A percentile compares a stretch with the other conserved stretches of the same genome.
Evolutionary conservation across 2,329 filamentous ascomycete species (phyloP).

Genomic region (Neonectria punicea): DNA sequence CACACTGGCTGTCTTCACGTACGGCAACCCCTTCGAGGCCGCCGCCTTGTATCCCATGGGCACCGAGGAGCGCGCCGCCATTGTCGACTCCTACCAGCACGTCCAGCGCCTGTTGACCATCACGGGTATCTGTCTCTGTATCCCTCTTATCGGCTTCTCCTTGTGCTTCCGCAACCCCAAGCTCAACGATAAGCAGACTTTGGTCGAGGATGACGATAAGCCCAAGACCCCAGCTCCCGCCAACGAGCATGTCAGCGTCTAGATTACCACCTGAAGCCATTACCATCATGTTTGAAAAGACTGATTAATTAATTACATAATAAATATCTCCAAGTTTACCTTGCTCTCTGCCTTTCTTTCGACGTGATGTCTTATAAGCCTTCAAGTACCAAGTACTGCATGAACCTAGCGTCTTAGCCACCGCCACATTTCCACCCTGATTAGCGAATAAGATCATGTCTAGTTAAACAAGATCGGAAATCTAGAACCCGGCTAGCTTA

Average conservation of each 20-base stretch:
- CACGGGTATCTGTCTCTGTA: slow-evolving; percentile 59
- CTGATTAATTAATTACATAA: slow-evolving; percentile 1
- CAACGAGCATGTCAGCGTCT: slow-evolving; percentile 6
- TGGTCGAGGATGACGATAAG: slow-evolving; percentile 48
- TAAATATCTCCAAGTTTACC: neutral
- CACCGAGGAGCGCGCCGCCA: slow-evolving; percentile 54
- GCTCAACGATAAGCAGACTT: slow-evolving; percentile 57
- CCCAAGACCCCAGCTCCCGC: neutral
- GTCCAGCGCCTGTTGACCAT: slow-evolving; percentile 60
- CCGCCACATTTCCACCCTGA: neutral
- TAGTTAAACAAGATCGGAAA: neutral
- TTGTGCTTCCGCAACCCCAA: slow-evolving; percentile 56
- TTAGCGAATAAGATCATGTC: neutral
- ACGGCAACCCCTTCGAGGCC: slow-evolving; percentile 51
- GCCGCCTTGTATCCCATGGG: slow-evolving; percentile 52
- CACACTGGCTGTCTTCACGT: slow-evolving; percentile 50
- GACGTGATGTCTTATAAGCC: neutral
- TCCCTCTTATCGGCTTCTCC: slow-evolving; percentile 59
- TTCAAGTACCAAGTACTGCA: neutral
- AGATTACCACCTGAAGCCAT: neutral
- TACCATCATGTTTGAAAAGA: neutral
- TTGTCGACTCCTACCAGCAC: slow-evolving; percentile 58
- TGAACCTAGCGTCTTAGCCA: neutral
- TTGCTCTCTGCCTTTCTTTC: neutral
- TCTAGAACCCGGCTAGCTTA: neutral